Evolutionary conservation across 176 grass and related monocot species (phyloP).

Genomic region (Bromus sterilis): DNA sequence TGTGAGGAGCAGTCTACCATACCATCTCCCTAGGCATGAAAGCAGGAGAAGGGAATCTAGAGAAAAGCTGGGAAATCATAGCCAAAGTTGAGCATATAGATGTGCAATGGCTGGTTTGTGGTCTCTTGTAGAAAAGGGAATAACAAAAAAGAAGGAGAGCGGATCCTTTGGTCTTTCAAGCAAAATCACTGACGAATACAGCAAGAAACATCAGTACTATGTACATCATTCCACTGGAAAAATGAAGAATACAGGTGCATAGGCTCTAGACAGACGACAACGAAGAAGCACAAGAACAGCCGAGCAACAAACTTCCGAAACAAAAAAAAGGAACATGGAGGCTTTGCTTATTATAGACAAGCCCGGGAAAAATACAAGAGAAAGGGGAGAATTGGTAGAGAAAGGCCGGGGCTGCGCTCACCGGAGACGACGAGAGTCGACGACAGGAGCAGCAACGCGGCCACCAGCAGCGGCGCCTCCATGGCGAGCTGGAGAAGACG

Average conservation of each 20-base stretch:
- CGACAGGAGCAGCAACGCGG: conserved; percentile 35
- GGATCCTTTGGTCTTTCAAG: background rate
- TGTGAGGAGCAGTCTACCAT: background rate
- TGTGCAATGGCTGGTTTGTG: background rate
- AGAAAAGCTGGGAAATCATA: background rate
- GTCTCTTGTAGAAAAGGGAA: background rate
- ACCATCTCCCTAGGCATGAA: background rate
- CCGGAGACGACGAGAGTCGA: conserved; percentile 45
- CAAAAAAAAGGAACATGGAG: background rate
- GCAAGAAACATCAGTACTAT: background rate
- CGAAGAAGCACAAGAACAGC: background rate
- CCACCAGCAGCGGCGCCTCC: conserved; percentile 19
- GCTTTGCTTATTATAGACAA: background rate
- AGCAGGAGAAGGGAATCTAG: background rate
- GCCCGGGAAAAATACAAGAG: background rate
- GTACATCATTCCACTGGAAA: background rate
- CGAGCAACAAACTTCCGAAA: background rate
- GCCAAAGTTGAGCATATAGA: background rate
- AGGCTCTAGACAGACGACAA: background rate
- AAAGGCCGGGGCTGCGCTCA: conserved; percentile 32
- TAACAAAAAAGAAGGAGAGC: background rate
- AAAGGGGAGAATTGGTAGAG: background rate
- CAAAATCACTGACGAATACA: background rate
- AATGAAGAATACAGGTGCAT: background rate
- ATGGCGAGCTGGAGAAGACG: background rate